phyloP scores from a whole-genome alignment of 352 stramenopile genomes.

The Pythium dissotocum region DNA sequence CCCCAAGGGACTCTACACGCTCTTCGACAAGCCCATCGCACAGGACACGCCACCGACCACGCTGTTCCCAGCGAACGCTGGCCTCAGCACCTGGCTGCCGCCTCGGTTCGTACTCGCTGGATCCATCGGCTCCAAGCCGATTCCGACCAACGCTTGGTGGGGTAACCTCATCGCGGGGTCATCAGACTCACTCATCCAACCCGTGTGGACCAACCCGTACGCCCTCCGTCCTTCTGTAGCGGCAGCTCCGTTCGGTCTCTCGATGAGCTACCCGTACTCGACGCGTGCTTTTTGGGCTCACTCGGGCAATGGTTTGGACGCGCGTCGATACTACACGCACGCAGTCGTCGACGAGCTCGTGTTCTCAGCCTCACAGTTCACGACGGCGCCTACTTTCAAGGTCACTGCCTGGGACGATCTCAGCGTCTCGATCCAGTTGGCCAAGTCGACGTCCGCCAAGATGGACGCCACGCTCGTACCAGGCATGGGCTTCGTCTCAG shows the following conservation, averaged over 20 bases:
- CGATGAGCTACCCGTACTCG: slow-evolving; percentile 54
- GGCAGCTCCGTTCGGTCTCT: slow-evolving; percentile 48
- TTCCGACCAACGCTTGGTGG: slow-evolving; percentile 6
- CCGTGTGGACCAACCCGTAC: slow-evolving; percentile 66
- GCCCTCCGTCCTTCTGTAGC: slow-evolving; percentile 38
- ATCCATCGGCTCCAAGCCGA: not conserved
- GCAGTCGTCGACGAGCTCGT: not conserved
- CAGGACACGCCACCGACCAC: no score
- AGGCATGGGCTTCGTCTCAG: not conserved
- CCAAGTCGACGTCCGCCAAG: not conserved
- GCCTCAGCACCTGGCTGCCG: not conserved
- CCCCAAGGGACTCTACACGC: no score
- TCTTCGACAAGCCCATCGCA: no score
- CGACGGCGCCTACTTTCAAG: not conserved
- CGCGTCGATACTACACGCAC: slow-evolving; percentile 48
- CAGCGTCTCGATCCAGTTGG: not conserved
- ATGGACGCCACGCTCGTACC: not conserved
- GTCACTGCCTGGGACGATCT: not conserved
- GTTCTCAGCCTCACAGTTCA: not conserved
- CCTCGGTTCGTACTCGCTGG: not conserved
- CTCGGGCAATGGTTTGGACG: slow-evolving; percentile 47
- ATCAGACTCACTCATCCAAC: slow-evolving; percentile 35
- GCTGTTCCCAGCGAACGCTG: no score
- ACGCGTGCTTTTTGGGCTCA: slow-evolving; percentile 50
- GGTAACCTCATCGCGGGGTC: slow-evolving; percentile 60